phyloP scores from a whole-genome alignment of 805 yeast species.

The Lachancea waltii region DNA sequence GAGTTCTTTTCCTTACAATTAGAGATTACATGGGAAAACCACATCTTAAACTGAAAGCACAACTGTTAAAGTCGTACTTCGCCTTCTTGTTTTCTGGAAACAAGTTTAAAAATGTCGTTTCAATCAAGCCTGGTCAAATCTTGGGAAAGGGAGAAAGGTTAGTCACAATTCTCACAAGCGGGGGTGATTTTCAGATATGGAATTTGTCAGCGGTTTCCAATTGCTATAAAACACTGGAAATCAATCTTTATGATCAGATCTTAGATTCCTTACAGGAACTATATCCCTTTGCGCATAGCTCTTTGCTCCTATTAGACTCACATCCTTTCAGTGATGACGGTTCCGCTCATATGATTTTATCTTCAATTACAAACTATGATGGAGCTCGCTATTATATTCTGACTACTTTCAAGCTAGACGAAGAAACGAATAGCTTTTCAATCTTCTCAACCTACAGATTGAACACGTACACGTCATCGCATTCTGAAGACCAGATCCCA shows the following conservation, averaged over 20 bases:
- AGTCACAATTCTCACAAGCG: constrained; percentile 35
- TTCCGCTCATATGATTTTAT: constrained; percentile 43
- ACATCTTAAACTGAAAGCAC: constrained; percentile 22
- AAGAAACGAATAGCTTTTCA: constrained; percentile 45
- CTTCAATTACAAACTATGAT: constrained; percentile 36
- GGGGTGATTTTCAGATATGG: constrained; percentile 45
- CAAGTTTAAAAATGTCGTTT: constrained; percentile 40
- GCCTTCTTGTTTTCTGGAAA: constrained; percentile 32
- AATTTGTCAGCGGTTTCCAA: constrained; percentile 41
- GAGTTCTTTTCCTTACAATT: constrained; percentile 55
- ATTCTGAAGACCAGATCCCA: constrained; percentile 35
- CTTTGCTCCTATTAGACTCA: constrained; percentile 56
- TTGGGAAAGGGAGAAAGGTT: constrained; percentile 45
- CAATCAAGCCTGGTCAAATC: constrained; percentile 50
- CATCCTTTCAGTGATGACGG: constrained; percentile 41
- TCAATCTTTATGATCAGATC: constrained; percentile 33
- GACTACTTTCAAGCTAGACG: constrained; percentile 43
- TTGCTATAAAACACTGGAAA: constrained; percentile 35
- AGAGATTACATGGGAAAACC: constrained; percentile 67
- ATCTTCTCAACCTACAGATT: constrained; percentile 62
- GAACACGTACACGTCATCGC: constrained; percentile 38
- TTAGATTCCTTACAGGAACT: constrained; percentile 38
- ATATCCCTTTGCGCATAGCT: constrained; percentile 46
- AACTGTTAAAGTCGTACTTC: constrained; percentile 28
- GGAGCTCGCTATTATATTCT: constrained; percentile 40